phyloP scores from a whole-genome alignment of 345 rosid genomes.

The Hirschfeldia incana region DNA sequence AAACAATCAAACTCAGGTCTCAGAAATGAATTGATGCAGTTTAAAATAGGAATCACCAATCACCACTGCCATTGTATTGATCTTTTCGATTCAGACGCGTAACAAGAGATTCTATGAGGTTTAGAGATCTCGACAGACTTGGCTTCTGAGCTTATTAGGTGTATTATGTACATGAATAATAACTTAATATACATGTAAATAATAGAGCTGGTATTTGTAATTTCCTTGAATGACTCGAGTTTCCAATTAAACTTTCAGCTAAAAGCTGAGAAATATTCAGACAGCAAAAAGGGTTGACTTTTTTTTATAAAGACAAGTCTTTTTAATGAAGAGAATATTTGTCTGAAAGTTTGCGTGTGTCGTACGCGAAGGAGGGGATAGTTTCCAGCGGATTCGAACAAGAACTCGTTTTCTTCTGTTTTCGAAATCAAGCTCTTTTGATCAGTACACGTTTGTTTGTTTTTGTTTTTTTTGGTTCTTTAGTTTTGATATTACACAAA shows the following conservation, averaged over 20 bases:
- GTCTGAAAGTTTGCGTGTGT: neutral
- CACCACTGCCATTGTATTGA: slow-evolving; percentile 24
- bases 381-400: slow-evolving; percentile 59
- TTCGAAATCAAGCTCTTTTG: too few relatives aligned
- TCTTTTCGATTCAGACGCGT: slow-evolving; percentile 11
- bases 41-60: neutral
- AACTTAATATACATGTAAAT: too few relatives aligned
- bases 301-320: neutral
- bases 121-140: slow-evolving; percentile 2
- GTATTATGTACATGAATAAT: too few relatives aligned
- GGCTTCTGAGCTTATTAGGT: neutral
- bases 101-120: neutral
- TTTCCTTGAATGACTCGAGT: neutral
- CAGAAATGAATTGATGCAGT: neutral
- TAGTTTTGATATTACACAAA: neutral
- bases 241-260: slow-evolving; percentile 43
- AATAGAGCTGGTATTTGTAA: neutral
- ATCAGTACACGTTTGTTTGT: slow-evolving; percentile 8
- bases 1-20: neutral
- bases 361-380: slow-evolving; percentile 83
- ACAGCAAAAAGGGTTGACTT: neutral
- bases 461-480: neutral
- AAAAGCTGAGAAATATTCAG: slow-evolving; percentile 24
- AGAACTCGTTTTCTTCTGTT: slow-evolving; percentile 39
- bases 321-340: neutral